phyloP scores from a whole-genome alignment of 2,329 filamentous ascomycete genomes.

The Neopestalotiopsis rosae region DNA sequence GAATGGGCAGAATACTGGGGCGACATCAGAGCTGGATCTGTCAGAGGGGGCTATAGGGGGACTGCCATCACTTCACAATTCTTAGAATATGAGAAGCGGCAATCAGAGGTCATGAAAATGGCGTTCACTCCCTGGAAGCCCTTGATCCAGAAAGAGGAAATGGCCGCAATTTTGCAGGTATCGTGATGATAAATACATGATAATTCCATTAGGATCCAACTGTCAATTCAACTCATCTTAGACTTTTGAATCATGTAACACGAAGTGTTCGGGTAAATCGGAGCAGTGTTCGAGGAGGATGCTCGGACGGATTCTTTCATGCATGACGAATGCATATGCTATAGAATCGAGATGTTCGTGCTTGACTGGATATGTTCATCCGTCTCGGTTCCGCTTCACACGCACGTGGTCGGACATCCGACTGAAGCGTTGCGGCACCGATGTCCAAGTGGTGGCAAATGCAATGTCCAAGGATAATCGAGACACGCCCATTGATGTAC shows the following conservation, averaged over 20 bases:
- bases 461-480: background rate
- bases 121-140: constrained; percentile 15
- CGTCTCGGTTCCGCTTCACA: background rate
- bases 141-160: background rate
- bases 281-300: background rate
- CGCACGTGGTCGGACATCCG: background rate
- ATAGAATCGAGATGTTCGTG: background rate
- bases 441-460: background rate
- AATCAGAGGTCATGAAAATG: constrained; percentile 17
- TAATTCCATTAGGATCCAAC: too few relatives aligned
- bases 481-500: background rate
- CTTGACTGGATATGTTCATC: background rate
- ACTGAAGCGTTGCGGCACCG: background rate
- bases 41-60: constrained; percentile 16
- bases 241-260: too few relatives aligned
- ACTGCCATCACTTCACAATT: constrained; percentile 15
- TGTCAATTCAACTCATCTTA: too few relatives aligned
- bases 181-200: background rate
- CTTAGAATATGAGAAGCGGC: constrained; percentile 17
- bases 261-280: too few relatives aligned
- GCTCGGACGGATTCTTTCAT: background rate
- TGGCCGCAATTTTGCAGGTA: background rate
- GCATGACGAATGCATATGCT: background rate
- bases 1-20: constrained; percentile 24
- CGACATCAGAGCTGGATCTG: constrained; percentile 16